These are phyloP conservation scores for Tulasnella sp. DNA, from an alignment of 768 basidiomycete species.

Conservation along the genomic window DNA sequence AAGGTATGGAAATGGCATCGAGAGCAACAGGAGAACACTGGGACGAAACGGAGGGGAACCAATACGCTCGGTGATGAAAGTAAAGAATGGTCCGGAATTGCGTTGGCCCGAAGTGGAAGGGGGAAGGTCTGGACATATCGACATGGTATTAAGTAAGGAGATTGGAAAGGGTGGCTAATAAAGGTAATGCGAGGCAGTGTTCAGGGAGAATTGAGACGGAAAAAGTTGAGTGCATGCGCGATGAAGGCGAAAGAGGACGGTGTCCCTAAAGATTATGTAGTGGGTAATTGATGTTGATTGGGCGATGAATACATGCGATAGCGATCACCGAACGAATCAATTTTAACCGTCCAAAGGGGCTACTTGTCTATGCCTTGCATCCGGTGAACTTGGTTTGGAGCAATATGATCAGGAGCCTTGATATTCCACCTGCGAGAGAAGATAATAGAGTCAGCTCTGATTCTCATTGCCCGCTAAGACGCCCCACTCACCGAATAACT, in stretches of 20 bases:
- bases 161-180: neutral
- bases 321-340: too few species aligned
- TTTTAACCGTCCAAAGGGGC: neutral
- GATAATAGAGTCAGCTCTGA: neutral
- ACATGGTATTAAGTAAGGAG: neutral
- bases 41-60: too few species aligned
- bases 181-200: neutral
- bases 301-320: neutral
- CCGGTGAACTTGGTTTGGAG: conserved; percentile 28
- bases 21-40: too few species aligned
- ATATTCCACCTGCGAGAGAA: conserved; percentile 29
- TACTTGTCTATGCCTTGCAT: conserved; percentile 26
- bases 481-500: conserved; percentile 53
- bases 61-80: too few species aligned
- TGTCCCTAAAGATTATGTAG: too few species aligned
- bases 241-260: neutral
- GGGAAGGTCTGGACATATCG: too few species aligned
- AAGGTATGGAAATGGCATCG: too few species aligned
- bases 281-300: neutral
- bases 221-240: neutral
- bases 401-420: conserved; percentile 28
- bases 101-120: too few species aligned
- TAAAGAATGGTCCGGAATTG: too few species aligned
- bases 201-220: neutral
- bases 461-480: neutral